Evolutionary conservation across 805 yeast species (phyloP).

Genomic region (Candida silvatica): DNA sequence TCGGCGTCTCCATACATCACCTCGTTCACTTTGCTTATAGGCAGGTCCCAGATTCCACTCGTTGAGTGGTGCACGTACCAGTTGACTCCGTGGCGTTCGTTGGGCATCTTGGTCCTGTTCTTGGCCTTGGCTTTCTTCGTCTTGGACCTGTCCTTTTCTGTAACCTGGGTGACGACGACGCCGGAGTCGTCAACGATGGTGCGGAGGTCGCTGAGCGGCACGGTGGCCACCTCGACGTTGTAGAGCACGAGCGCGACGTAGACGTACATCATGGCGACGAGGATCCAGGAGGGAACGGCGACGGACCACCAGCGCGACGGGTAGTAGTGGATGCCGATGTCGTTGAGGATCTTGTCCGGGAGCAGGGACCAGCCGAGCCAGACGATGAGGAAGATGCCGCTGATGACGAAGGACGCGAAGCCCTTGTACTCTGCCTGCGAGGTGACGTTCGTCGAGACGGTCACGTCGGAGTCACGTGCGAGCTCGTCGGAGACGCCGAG

Average conservation of each 20-base stretch:
- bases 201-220: slow-evolving; percentile 46
- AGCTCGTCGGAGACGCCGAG: slow-evolving; percentile 40
- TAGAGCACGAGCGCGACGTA: slow-evolving; percentile 66
- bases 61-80: slow-evolving; percentile 48
- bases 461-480: slow-evolving; percentile 61
- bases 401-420: slow-evolving; percentile 69
- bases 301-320: slow-evolving; percentile 93
- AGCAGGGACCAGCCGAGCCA: slow-evolving; percentile 70
- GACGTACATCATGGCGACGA: slow-evolving; percentile 63
- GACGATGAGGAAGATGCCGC: slow-evolving; percentile 42
- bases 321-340: slow-evolving; percentile 53
- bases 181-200: slow-evolving; percentile 64
- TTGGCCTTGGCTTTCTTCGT: not conserved
- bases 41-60: slow-evolving; percentile 83
- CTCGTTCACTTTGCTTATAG: slow-evolving; percentile 59
- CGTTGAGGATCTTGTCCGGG: slow-evolving; percentile 50
- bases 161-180: slow-evolving; percentile 18
- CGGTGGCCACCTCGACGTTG: slow-evolving; percentile 69
- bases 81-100: slow-evolving; percentile 9
- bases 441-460: slow-evolving; percentile 43
- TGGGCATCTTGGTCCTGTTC: not conserved
- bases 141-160: slow-evolving; percentile 6
- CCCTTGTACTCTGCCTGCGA: slow-evolving; percentile 79
- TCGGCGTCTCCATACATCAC: slow-evolving; percentile 45
- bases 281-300: slow-evolving; percentile 61